Base-by-base conservation (phyloP, 441 rosid species). In the Euphorbia celastroides region DNA sequence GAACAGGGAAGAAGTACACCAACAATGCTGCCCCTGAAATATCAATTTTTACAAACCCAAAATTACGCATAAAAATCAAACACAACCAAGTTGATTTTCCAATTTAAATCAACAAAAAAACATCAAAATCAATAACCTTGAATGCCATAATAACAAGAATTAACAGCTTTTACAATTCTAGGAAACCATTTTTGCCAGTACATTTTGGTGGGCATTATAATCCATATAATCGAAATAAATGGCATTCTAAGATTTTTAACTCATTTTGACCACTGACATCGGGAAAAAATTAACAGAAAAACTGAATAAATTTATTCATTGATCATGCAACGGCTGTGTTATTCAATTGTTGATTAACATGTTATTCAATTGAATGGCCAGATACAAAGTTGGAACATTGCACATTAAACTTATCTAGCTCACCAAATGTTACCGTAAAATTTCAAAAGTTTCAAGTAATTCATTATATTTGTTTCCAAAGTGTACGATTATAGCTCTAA, bases 1-100 rank as follows among this genome's bases (percentile, higher is more conserved):
- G 74, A n/a, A 81, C 20, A 5, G 93, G 88, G 62, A 77, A 73
- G 13, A 74, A 36, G 74, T 61, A 79, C 3, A 85, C 57, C 69
- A 82, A 50, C 26, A 78, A 34, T 19, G 17, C 58, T 36, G 69
- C 60, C 32, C 83, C 92, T 83, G 71, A 16, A 63, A 19, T 30
- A 1, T 1, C 20, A 3, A 44, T 44, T 44, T 10, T 3, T 16
- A 66, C n/a, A 44, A 13, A 14, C 2, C 44, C 44, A 3, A 38
- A 38, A 38, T 1, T 9, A 4, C 44, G 2, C 44, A 38, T 38
- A 38, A 38, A n/a, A 38, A 38, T 38, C 44, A 9, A 38, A 38
- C 44, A 38, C 13, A 38, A n/a, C n/a, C n/a, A n/a, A n/a, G n/a
- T n/a, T n/a, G n/a, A n/a, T n/a, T n/a, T n/a, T n/a, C n/a, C n/a